phyloP scores from a whole-genome alignment of 2,329 filamentous ascomycete genomes.

The Diatrype stigma region DNA sequence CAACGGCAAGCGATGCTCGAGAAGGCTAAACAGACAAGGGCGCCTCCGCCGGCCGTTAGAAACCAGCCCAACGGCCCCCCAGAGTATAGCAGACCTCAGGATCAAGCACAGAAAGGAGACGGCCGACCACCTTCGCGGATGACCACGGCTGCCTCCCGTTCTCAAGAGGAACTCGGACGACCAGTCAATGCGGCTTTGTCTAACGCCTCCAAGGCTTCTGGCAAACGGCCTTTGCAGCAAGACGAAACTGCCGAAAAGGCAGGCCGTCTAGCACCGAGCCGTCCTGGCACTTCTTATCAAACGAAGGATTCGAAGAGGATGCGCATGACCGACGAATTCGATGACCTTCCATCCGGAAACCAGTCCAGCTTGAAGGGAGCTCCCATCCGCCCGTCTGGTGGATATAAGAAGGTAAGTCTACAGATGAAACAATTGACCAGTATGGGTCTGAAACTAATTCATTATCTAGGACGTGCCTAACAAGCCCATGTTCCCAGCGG shows the following conservation, averaged over 20 bases:
- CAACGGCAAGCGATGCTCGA: conserved; percentile 61
- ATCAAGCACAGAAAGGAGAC: conserved; percentile 15
- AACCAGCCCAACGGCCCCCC: conserved; percentile 49
- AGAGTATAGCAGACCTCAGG: conserved; percentile 36
- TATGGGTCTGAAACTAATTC: conserved; percentile 28
- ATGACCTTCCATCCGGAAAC: conserved; percentile 51
- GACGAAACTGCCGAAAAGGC: conserved; percentile 55
- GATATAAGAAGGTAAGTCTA: conserved; percentile 60
- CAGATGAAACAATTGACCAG: background rate
- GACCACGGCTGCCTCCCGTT: conserved; percentile 46
- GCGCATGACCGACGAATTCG: conserved; percentile 69
- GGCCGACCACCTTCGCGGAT: conserved; percentile 54
- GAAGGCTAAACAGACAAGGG: conserved; percentile 60
- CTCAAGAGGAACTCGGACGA: conserved; percentile 57
- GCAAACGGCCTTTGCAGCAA: conserved; percentile 70
- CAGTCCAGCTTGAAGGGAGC: conserved; percentile 71
- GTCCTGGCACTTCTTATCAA: conserved; percentile 60
- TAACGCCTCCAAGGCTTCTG: conserved; percentile 64
- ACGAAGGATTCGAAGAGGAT: conserved; percentile 73
- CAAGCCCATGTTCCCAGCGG: conserved; percentile 57
- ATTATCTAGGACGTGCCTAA: conserved; percentile 50
- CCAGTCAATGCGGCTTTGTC: conserved; percentile 57
- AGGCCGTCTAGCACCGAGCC: conserved; percentile 41
- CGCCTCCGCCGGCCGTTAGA: conserved; percentile 56
- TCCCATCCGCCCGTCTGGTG: conserved; percentile 75